Conservation (phyloP, 208 protist species). For the Trypanosoma cruzi region DNA sequence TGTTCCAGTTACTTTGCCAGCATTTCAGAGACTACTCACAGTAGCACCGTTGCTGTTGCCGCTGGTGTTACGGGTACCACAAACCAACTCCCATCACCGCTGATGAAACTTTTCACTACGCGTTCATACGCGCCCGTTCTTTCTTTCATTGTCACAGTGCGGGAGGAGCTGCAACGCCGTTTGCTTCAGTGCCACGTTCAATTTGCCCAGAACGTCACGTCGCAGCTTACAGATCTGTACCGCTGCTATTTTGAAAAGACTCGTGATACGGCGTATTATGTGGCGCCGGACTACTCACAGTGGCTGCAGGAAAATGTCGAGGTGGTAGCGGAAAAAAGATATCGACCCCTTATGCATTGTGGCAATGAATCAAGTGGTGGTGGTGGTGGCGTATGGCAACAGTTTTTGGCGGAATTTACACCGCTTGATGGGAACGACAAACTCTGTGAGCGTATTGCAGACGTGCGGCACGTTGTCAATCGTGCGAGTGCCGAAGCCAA, state of each 20-base stretch:
- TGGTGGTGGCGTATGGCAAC: constrained; percentile 5
- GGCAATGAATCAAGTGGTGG: background rate
- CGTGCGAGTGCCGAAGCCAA: constrained; percentile 7
- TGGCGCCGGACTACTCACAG: constrained; percentile 23
- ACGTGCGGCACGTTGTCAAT: constrained; percentile 21
- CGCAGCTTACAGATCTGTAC: constrained; percentile 35
- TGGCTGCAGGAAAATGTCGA: constrained; percentile 22
- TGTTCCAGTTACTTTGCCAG: background rate
- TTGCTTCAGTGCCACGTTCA: constrained; percentile 37
- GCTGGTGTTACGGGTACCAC: background rate
- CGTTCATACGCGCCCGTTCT: constrained; percentile 56
- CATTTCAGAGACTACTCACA: background rate
- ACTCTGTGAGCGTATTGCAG: constrained; percentile 16
- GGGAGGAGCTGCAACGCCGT: constrained; percentile 36
- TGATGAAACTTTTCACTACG: constrained; percentile 52
- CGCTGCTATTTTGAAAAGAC: constrained; percentile 29
- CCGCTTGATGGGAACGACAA: constrained; percentile 12
- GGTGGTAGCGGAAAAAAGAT: background rate
- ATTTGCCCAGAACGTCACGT: constrained; percentile 32
- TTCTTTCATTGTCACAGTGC: constrained; percentile 39
- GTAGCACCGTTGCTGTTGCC: background rate
- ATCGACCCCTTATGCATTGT: background rate
- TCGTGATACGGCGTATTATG: constrained; percentile 16
- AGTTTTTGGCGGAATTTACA: constrained; percentile 19
- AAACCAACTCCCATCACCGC: constrained; percentile 31